A percentile compares a stretch with the other conserved stretches of the same genome.
phyloP scores from a whole-genome alignment of 2,329 filamentous ascomycete species.

The Botryotinia globosa region DNA sequence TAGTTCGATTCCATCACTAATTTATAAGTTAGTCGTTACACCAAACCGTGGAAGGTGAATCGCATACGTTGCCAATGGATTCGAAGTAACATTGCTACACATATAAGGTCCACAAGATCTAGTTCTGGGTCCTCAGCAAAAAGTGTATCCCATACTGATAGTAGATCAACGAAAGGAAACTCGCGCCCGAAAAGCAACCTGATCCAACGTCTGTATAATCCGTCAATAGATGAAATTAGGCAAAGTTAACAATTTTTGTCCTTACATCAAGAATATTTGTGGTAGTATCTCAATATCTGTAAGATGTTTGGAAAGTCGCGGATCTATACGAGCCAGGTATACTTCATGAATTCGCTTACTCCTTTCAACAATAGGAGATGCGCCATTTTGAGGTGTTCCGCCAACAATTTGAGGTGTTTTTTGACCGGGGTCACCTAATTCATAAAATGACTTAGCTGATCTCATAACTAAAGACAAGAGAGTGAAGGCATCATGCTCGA shows the following conservation, averaged over 20 bases:
- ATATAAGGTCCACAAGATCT: constrained; percentile 84
- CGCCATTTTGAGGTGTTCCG: constrained; percentile 38
- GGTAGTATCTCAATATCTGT: constrained; percentile 85
- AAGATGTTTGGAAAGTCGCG: constrained; percentile 78
- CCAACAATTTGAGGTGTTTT: constrained; percentile 38
- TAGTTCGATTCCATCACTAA: constrained; percentile 86
- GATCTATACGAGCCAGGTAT: constrained; percentile 73
- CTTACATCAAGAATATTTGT: constrained; percentile 91
- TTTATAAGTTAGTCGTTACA: not conserved
- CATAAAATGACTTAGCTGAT: constrained; percentile 81
- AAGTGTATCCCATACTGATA: constrained; percentile 85
- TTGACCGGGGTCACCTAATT: constrained; percentile 48
- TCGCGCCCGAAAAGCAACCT: constrained; percentile 89
- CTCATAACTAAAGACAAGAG: constrained; percentile 88
- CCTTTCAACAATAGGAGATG: constrained; percentile 75
- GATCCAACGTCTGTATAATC: constrained; percentile 67
- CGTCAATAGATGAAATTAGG: constrained; percentile 14
- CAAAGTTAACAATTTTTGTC: constrained; percentile 11
- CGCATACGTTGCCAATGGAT: constrained; percentile 81
- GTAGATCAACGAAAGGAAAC: constrained; percentile 81
- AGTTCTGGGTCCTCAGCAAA: constrained; percentile 82
- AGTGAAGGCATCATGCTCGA: constrained; percentile 89
- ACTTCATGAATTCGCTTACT: constrained; percentile 85
- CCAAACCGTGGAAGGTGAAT: not conserved
- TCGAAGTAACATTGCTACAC: constrained; percentile 86